These are phyloP conservation scores for Emydomyces testavorans DNA, from an alignment of 2,329 filamentous ascomycete genomes.

Conservation along the genomic window DNA sequence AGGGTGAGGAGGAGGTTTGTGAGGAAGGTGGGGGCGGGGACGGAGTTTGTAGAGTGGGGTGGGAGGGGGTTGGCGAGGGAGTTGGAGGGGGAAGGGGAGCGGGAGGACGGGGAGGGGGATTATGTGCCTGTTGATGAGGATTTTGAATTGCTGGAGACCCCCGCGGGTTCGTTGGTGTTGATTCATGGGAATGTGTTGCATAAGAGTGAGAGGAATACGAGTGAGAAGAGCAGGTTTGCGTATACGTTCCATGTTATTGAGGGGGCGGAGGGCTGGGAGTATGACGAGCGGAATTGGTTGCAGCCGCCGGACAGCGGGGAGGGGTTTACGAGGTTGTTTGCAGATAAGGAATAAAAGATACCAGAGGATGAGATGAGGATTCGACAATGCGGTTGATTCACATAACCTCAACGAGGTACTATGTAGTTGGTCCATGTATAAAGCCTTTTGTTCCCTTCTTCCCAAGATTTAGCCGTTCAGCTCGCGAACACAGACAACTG, in stretches of 20 bases:
- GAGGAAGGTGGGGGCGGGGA: slow-evolving; percentile 42
- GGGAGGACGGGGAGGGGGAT: slow-evolving; percentile 38
- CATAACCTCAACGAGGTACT: too few species aligned
- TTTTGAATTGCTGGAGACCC: slow-evolving; percentile 75
- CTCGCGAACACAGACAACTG: background rate
- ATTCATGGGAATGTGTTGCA: slow-evolving; percentile 95
- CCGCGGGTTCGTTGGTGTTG: slow-evolving; percentile 77
- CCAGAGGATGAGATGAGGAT: too few species aligned
- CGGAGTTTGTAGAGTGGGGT: slow-evolving; percentile 59
- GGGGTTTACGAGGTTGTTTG: slow-evolving; percentile 62
- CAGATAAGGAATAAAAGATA: slow-evolving; percentile 7
- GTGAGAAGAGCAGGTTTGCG: slow-evolving; percentile 76
- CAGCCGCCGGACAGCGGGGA: slow-evolving; percentile 66
- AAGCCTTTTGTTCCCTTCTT: background rate
- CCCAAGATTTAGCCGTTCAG: slow-evolving; percentile 13
- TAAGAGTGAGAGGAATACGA: slow-evolving; percentile 88
- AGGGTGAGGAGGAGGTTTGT: slow-evolving; percentile 65
- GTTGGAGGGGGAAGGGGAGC: slow-evolving; percentile 33
- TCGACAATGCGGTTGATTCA: too few species aligned
- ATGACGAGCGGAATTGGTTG: slow-evolving; percentile 86
- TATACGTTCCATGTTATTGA: slow-evolving; percentile 98
- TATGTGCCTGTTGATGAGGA: slow-evolving; percentile 46
- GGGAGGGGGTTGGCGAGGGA: slow-evolving; percentile 53
- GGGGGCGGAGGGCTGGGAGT: slow-evolving; percentile 52
- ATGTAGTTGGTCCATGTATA: background rate